phyloP scores from a whole-genome alignment of 1,284 basidiomycete species.

The Fomitopsis palustris region DNA sequence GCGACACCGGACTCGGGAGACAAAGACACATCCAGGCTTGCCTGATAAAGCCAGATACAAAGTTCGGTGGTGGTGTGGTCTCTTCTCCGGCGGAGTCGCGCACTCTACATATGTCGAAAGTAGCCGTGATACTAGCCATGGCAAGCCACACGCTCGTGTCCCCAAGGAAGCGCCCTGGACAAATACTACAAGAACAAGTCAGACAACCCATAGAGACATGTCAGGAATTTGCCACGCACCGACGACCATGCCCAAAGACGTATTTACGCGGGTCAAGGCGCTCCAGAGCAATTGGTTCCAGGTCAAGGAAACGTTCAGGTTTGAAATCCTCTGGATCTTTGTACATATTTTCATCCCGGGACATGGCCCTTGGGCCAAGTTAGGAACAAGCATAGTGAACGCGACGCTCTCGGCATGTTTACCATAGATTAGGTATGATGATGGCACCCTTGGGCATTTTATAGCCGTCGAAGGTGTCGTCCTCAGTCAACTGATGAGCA shows the following conservation, averaged over 20 bases:
- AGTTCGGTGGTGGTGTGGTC: background rate
- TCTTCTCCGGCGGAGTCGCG: constrained; percentile 5
- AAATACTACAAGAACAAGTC: background rate
- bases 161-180: constrained; percentile 6
- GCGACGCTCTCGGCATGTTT: too few species aligned
- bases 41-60: background rate
- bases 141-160: constrained; percentile 4
- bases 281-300: constrained; percentile 15
- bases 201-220: too few species aligned
- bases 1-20: background rate
- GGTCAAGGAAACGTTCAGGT: constrained; percentile 22
- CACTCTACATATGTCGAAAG: constrained; percentile 10
- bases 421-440: constrained; percentile 15
- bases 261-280: constrained; percentile 19
- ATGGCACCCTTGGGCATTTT: constrained; percentile 12
- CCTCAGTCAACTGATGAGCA: constrained; percentile 7
- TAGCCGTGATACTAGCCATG: constrained; percentile 7
- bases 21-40: background rate
- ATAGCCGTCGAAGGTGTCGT: constrained; percentile 8
- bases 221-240: too few species aligned
- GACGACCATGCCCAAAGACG: constrained; percentile 20
- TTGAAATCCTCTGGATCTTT: constrained; percentile 19
- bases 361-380: constrained; percentile 19
- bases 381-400: background rate
- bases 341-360: constrained; percentile 15